Evolutionary conservation across 768 basidiomycete species (phyloP).

Genomic region (Auricularia cornea): DNA sequence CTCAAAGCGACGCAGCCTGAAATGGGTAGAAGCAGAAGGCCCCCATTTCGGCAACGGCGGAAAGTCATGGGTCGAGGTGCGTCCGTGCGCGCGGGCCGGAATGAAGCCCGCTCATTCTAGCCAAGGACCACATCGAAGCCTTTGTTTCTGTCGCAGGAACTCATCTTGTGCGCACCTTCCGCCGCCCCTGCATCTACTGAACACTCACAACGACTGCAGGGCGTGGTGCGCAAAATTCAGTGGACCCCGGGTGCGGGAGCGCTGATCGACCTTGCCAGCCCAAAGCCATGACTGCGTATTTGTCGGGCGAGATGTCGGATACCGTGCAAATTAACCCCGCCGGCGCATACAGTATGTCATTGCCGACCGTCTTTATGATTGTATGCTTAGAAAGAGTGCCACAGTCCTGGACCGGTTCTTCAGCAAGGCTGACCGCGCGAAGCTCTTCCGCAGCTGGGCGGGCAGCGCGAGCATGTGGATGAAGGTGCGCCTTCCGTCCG

Average conservation of each 20-base stretch:
- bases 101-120: slow-evolving; percentile 2
- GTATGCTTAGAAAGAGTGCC: not conserved
- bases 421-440: slow-evolving; percentile 78
- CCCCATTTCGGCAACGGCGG: slow-evolving; percentile 65
- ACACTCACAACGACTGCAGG: slow-evolving; percentile 39
- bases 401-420: slow-evolving; percentile 83
- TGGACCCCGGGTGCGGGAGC: not conserved
- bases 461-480: slow-evolving; percentile 93
- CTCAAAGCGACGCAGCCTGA: slow-evolving; percentile 45
- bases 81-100: not conserved
- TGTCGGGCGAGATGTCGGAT: slow-evolving; percentile 94
- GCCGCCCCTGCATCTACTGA: slow-evolving; percentile 4
- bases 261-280: slow-evolving; percentile 37
- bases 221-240: slow-evolving; percentile 47
- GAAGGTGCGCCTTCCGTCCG: slow-evolving; percentile 43
- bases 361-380: not conserved
- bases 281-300: slow-evolving; percentile 91
- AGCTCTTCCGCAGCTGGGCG: slow-evolving; percentile 90
- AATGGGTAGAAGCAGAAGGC: slow-evolving; percentile 90
- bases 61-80: slow-evolving; percentile 82
- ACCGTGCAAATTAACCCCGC: slow-evolving; percentile 81
- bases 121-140: slow-evolving; percentile 73
- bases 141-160: slow-evolving; percentile 82
- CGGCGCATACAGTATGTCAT: slow-evolving; percentile 58
- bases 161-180: slow-evolving; percentile 49